Evolutionary conservation across 257 asterid genomes (phyloP).

Genomic region (Solanum commersonii): DNA sequence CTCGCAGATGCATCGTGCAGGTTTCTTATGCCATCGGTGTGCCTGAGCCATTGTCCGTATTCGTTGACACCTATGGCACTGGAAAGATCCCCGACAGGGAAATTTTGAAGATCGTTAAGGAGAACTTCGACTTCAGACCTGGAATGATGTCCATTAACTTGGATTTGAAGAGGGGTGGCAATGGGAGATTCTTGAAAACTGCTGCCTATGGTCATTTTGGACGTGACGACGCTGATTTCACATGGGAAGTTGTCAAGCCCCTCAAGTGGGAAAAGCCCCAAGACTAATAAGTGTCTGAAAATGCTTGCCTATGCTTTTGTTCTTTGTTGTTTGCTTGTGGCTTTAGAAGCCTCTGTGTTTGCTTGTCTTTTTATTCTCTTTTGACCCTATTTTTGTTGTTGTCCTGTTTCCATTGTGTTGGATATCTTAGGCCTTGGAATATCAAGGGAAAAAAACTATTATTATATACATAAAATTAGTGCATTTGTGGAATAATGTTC

Average conservation of each 20-base stretch:
- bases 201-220: constrained; percentile 63
- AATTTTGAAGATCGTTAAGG: constrained; percentile 43
- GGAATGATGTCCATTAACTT: constrained; percentile 51
- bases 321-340: background rate
- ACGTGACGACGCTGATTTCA: constrained; percentile 45
- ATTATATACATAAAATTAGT: background rate
- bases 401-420: background rate
- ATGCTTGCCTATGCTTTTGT: background rate
- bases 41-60: constrained; percentile 52
- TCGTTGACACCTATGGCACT: constrained; percentile 44
- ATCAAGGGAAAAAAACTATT: background rate
- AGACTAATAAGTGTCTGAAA: constrained; percentile 11
- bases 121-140: constrained; percentile 49
- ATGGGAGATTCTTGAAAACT: constrained; percentile 44
- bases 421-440: background rate
- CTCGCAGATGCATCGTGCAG: constrained; percentile 50
- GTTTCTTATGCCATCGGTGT: constrained; percentile 61
- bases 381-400: background rate
- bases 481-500: background rate
- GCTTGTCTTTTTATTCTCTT: background rate
- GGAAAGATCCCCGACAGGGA: constrained; percentile 54
- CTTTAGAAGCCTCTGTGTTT: background rate
- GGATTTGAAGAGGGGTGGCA: constrained; percentile 52
- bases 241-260: constrained; percentile 54
- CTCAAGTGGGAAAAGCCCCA: constrained; percentile 48